phyloP scores from a whole-genome alignment of 129 eudicot species.

The Flaveria bidentis region DNA sequence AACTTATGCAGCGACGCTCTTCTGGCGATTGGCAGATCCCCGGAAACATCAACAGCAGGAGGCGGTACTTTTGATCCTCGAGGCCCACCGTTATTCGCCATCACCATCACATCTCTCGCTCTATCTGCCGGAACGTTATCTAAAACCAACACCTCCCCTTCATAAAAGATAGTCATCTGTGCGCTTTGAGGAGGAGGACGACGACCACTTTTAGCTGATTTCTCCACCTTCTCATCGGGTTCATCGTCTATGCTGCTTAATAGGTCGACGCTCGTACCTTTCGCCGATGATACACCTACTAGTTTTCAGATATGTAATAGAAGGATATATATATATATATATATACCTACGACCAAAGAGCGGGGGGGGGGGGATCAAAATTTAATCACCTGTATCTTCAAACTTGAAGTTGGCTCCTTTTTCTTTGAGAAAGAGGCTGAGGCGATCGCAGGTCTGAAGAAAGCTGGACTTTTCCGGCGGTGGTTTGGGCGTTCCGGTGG shows the following conservation, averaged over 20 bases:
- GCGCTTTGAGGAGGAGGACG: not conserved
- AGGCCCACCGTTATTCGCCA: constrained; percentile 34
- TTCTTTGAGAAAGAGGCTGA: constrained; percentile 56
- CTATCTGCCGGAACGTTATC: constrained; percentile 60
- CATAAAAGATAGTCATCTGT: constrained; percentile 76
- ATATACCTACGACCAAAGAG: too few relatives aligned
- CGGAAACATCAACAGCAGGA: constrained; percentile 27
- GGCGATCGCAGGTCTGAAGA: constrained; percentile 47
- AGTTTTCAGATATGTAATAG: not conserved
- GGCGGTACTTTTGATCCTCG: too few relatives aligned
- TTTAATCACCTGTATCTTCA: constrained; percentile 24
- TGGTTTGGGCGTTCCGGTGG: constrained; percentile 21
- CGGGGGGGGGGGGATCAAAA: too few relatives aligned
- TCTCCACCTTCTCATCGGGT: too few relatives aligned
- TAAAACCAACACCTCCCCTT: constrained; percentile 57
- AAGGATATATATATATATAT: too few relatives aligned
- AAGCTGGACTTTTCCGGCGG: constrained; percentile 46
- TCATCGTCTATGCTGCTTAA: constrained; percentile 21
- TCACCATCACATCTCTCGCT: constrained; percentile 47
- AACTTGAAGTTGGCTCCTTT: constrained; percentile 43
- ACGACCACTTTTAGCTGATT: not conserved
- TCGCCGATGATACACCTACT: constrained; percentile 27
- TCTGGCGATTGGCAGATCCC: constrained; percentile 73
- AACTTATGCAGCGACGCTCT: constrained; percentile 73
- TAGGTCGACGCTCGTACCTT: constrained; percentile 24